Conservation (phyloP, 2,329 filamentous ascomycete species). For the Beauveria medogensis region DNA sequence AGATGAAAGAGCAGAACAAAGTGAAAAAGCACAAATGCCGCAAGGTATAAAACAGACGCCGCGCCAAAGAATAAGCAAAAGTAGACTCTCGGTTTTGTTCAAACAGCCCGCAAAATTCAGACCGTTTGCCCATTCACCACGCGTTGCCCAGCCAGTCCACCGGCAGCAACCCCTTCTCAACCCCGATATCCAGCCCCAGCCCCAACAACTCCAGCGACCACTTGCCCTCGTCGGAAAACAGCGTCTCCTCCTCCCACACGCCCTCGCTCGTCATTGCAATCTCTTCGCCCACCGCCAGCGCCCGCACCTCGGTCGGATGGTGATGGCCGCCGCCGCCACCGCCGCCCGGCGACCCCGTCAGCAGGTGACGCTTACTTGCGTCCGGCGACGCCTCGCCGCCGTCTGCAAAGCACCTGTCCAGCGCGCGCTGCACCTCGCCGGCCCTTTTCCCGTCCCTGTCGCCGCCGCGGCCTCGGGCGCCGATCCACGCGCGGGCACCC, state of each 20-base stretch:
- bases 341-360: neutral
- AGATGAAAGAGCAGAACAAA: no score
- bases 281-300: slow-evolving; percentile 35
- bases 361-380: neutral
- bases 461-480: slow-evolving; percentile 48
- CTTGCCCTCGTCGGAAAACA: neutral
- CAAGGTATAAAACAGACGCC: no score
- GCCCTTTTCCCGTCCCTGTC: slow-evolving; percentile 25
- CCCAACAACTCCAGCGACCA: neutral
- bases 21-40: no score
- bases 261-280: slow-evolving; percentile 34
- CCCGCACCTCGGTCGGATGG: slow-evolving; percentile 31
- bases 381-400: slow-evolving; percentile 6
- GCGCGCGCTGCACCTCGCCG: slow-evolving; percentile 32
- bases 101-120: no score
- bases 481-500: slow-evolving; percentile 50
- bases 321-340: neutral
- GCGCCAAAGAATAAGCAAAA: no score
- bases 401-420: slow-evolving; percentile 17
- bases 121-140: neutral
- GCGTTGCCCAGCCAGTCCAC: neutral
- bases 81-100: no score
- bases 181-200: neutral
- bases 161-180: neutral
- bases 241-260: slow-evolving; percentile 18